Conservation (phyloP, 192 early-diverging fungal species). For the Gryganskiella cystojenkinii region DNA sequence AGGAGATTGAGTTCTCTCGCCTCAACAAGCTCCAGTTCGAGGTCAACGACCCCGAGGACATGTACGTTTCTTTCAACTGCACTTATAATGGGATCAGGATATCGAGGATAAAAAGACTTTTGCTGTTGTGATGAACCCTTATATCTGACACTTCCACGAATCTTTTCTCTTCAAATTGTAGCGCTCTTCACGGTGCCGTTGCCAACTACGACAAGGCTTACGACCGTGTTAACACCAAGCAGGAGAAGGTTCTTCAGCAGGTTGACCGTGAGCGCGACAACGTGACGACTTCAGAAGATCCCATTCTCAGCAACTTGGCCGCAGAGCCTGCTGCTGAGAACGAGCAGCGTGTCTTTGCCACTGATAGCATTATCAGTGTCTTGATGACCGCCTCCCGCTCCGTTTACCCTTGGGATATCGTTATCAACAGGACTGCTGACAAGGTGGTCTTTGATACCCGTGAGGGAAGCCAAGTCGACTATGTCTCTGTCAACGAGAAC, state of each 20-base stretch:
- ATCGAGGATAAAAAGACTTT: no score
- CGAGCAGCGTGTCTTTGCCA: conserved; percentile 81
- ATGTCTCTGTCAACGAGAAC: conserved; percentile 96
- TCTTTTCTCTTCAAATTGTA: conserved; percentile 33
- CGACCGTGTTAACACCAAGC: conserved; percentile 87
- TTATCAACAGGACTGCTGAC: conserved; percentile 84
- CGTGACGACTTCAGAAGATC: conserved; percentile 88
- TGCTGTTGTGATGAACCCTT: no score
- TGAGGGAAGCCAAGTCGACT: conserved; percentile 84
- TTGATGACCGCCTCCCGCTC: conserved; percentile 94
- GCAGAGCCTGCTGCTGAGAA: conserved; percentile 28
- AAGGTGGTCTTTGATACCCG: conserved; percentile 95
- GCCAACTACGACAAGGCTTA: conserved; percentile 83
- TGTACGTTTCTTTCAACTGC: conserved; percentile 62
- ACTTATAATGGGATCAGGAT: no score
- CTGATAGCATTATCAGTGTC: conserved; percentile 88
- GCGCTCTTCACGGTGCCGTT: conserved; percentile 78
- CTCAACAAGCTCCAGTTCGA: conserved; percentile 86
- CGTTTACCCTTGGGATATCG: conserved; percentile 96
- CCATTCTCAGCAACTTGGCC: conserved; percentile 69
- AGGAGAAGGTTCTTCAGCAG: conserved; percentile 77
- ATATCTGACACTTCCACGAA: no score
- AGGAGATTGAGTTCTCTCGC: conserved; percentile 94
- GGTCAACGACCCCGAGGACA: conserved; percentile 79
- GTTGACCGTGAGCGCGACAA: conserved; percentile 77